phyloP scores from a whole-genome alignment of 129 eudicot genomes.

The Mikania micrantha region DNA sequence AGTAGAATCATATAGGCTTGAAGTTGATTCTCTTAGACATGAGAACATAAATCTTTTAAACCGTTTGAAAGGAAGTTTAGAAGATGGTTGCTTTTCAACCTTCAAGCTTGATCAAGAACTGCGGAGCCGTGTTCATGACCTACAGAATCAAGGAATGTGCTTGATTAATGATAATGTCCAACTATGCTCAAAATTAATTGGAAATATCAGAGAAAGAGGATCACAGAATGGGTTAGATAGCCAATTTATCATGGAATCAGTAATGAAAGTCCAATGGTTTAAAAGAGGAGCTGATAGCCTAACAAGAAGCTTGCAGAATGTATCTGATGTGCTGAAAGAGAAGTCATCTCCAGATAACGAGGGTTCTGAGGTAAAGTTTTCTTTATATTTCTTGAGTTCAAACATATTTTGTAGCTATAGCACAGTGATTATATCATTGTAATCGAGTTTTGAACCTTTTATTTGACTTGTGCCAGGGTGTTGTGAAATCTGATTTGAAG shows the following conservation, averaged over 20 bases:
- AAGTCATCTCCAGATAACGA: slow-evolving; percentile 30
- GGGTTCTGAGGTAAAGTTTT: slow-evolving; percentile 45
- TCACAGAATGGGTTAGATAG: slow-evolving; percentile 39
- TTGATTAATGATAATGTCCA: slow-evolving; percentile 53
- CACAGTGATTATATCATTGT: background rate
- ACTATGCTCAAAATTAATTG: slow-evolving; percentile 53
- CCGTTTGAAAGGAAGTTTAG: slow-evolving; percentile 60
- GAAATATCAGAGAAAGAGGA: slow-evolving; percentile 39
- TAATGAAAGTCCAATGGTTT: slow-evolving; percentile 75
- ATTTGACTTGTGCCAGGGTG: slow-evolving; percentile 38
- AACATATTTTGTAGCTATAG: background rate
- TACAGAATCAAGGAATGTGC: slow-evolving; percentile 66
- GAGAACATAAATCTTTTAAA: slow-evolving; percentile 73
- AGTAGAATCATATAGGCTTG: slow-evolving; percentile 61
- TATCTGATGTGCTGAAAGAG: slow-evolving; percentile 48
- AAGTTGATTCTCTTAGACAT: slow-evolving; percentile 75
- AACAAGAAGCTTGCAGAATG: slow-evolving; percentile 44
- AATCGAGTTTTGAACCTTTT: slow-evolving; percentile 3
- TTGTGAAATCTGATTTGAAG: slow-evolving; percentile 52
- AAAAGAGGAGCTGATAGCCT: slow-evolving; percentile 61
- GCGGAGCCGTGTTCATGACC: slow-evolving; percentile 44
- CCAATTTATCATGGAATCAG: slow-evolving; percentile 69
- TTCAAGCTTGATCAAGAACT: slow-evolving; percentile 77
- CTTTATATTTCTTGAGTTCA: slow-evolving; percentile 13
- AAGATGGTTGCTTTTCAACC: slow-evolving; percentile 38